Base-by-base conservation (phyloP, 176 grass and related monocot species). In the Cenchrus purpureus region DNA sequence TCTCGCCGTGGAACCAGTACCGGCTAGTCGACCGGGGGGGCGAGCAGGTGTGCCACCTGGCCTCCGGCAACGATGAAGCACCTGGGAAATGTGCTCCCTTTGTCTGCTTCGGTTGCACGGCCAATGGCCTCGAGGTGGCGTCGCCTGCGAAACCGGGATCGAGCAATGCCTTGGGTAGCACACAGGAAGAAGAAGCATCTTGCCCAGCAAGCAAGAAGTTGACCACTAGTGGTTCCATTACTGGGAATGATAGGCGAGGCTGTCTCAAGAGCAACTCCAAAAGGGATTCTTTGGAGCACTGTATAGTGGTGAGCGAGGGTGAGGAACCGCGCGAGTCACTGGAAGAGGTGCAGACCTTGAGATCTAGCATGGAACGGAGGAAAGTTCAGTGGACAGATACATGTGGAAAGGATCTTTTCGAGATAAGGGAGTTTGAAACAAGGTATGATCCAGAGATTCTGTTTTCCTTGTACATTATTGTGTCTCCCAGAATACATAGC, bases 301-400 rank as follows among this genome's bases (percentile, higher is more conserved):
- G 48, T 67, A 78, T 89, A 72, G 85, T 88, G 40, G 78, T 85
- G 5, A 85, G 70, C 62, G 93, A 98, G 73, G 86, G 80, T 82
- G 93, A 84, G 49, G 91, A 90, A 74, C 85, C 89, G 10, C 68
- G 86, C 4, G 97, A 95, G 71, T 91, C 94, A 20, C 44, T 92
- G 62, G 93, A 94, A 80, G 92, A 94, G 86, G 81, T 88, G 28
- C 91, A 94, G 87, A 98, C 85, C 75, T 84, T 87, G 65, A 96
- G 83, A 80, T 74, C 89, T 75, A 87, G 91, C 76, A 74, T 95
- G 56, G 88, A 92, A 53, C 85, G 88, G 69, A 91, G 97, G 83
- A 98, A 92, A 90, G 97, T 98, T 82, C 93, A 92, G 68, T 98
- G 97, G 97, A 98, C 93, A 64, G 97, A 96, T 87, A 92, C 92